These are phyloP conservation scores for Thielaviopsis populi DNA, from an alignment of 2,329 filamentous ascomycete genomes.

Conservation along the genomic window DNA sequence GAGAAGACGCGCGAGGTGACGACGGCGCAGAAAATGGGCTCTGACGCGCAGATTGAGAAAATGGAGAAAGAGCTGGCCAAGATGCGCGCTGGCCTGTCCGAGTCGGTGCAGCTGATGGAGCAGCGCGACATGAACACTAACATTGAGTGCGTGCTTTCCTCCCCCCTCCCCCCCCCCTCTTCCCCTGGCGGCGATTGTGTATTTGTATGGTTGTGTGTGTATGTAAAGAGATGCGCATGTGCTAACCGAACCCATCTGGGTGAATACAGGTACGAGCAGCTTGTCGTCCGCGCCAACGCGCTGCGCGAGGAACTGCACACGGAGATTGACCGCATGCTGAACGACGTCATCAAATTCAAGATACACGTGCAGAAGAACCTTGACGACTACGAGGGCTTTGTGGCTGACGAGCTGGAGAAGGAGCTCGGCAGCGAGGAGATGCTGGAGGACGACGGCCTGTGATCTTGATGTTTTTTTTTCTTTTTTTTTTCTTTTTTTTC, in stretches of 20 bases:
- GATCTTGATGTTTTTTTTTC: not conserved
- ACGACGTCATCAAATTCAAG: slow-evolving; percentile 97
- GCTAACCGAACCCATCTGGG: not conserved
- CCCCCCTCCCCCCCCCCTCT: no score
- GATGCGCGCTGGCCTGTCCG: slow-evolving; percentile 70
- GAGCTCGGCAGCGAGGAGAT: slow-evolving; percentile 54
- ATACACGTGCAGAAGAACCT: slow-evolving; percentile 86
- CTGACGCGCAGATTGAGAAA: slow-evolving; percentile 90
- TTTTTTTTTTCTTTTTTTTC: not conserved
- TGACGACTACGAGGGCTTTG: slow-evolving; percentile 88
- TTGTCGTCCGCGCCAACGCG: slow-evolving; percentile 68
- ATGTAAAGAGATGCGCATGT: no score
- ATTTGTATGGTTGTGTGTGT: no score
- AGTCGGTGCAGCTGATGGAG: slow-evolving; percentile 82
- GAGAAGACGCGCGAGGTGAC: slow-evolving; percentile 83
- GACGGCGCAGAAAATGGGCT: slow-evolving; percentile 71
- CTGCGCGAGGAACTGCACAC: slow-evolving; percentile 96
- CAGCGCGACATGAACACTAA: slow-evolving; percentile 93
- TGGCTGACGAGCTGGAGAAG: slow-evolving; percentile 82
- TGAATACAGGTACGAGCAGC: slow-evolving; percentile 63
- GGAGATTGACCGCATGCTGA: slow-evolving; percentile 87
- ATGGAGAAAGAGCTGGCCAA: slow-evolving; percentile 97
- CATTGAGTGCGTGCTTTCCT: slow-evolving; percentile 60
- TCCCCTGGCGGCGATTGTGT: no score
- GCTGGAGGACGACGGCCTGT: slow-evolving; percentile 29